These are phyloP conservation scores for Pinus tabuliformis DNA, from an alignment of 75 land plant genomes.

Conservation along the genomic window DNA sequence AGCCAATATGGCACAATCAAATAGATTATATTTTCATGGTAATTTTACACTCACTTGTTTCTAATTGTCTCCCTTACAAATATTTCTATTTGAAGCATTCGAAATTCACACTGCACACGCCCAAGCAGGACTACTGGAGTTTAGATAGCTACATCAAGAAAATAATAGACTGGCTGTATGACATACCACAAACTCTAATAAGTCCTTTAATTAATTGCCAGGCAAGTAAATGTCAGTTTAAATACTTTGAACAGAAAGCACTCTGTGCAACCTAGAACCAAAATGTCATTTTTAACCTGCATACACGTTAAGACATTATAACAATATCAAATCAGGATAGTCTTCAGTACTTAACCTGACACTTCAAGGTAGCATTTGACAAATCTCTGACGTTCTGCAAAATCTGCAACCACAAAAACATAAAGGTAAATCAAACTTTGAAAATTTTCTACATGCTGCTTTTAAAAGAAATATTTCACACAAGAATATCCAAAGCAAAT, in stretches of 20 bases:
- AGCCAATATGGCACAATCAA: too few relatives aligned
- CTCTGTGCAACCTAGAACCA: not conserved
- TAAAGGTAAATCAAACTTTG: not conserved
- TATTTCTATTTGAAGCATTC: too few relatives aligned
- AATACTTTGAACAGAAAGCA: not conserved
- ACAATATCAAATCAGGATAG: not conserved
- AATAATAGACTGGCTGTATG: not conserved
- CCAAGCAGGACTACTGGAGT: too few relatives aligned
- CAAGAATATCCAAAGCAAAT: not conserved
- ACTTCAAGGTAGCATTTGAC: constrained; percentile 16
- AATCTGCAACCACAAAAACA: constrained; percentile 13
- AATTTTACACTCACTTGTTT: too few relatives aligned
- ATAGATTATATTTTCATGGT: too few relatives aligned
- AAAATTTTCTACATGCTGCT: not conserved
- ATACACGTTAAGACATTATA: not conserved
- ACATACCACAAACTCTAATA: not conserved
- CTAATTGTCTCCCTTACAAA: too few relatives aligned
- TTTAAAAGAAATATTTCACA: not conserved
- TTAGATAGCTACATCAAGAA: too few relatives aligned
- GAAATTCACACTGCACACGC: too few relatives aligned
- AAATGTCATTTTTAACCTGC: not conserved
- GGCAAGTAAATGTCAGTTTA: not conserved
- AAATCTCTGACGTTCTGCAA: constrained; percentile 17
- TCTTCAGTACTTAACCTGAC: constrained; percentile 20
- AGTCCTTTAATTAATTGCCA: not conserved